Evolutionary conservation across 805 yeast species (phyloP).

Genomic region (Saccharomycopsis amapae): DNA sequence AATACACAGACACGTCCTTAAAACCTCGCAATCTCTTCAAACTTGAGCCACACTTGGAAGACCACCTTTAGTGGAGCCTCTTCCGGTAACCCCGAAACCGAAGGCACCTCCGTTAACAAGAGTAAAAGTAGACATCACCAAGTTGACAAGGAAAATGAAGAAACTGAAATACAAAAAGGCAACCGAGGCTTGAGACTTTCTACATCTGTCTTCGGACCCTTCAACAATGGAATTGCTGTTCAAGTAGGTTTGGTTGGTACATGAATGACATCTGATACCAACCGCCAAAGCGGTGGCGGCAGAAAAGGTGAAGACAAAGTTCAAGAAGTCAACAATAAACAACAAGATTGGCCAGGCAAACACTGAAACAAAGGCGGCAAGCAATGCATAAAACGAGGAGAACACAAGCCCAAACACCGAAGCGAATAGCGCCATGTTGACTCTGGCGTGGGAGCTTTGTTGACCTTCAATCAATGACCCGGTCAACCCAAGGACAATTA

Average conservation of each 20-base stretch:
- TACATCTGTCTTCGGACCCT: constrained; percentile 80
- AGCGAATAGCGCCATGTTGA: constrained; percentile 82
- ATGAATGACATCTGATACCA: constrained; percentile 79
- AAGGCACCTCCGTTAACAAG: constrained; percentile 52
- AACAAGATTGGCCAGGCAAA: constrained; percentile 84
- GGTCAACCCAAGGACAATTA: constrained; percentile 76
- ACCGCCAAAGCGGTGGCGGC: constrained; percentile 95
- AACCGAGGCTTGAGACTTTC: constrained; percentile 82
- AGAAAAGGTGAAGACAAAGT: constrained; percentile 85
- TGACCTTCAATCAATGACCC: constrained; percentile 80
- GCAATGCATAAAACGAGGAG: constrained; percentile 69
- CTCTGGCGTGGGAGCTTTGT: constrained; percentile 56
- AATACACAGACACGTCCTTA: background rate
- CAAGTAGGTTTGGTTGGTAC: constrained; percentile 61
- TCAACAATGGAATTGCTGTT: constrained; percentile 61
- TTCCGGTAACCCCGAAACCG: constrained; percentile 31
- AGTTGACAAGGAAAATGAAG: constrained; percentile 63
- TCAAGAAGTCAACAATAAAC: constrained; percentile 74
- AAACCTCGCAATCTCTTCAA: constrained; percentile 1
- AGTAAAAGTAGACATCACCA: constrained; percentile 42
- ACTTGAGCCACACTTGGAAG: constrained; percentile 19
- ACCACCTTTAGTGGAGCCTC: constrained; percentile 11
- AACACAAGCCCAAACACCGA: constrained; percentile 80
- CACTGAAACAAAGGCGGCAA: constrained; percentile 69
- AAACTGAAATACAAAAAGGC: constrained; percentile 83